phyloP scores from a whole-genome alignment of 1,284 basidiomycete genomes.

The Veloboletus limbatus region DNA sequence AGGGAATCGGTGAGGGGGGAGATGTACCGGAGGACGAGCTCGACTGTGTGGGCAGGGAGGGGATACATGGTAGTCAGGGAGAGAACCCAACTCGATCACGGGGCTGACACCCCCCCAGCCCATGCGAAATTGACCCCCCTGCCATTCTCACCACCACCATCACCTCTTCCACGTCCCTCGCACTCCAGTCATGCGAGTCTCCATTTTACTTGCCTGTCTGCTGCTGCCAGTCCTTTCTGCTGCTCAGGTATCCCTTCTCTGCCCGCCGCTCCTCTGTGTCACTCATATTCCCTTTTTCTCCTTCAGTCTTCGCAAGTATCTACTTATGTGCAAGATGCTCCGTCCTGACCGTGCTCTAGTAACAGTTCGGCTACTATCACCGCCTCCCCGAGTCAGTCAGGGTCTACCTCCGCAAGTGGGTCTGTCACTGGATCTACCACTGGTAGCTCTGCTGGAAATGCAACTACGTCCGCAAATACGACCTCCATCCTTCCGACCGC shows the following conservation, averaged over 20 bases:
- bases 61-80: conserved; percentile 11
- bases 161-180: neutral
- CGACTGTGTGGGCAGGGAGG: conserved; percentile 31
- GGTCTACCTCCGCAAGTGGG: conserved; percentile 26
- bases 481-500: conserved; percentile 53
- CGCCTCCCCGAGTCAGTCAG: conserved; percentile 40
- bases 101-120: conserved; percentile 12
- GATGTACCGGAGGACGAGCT: conserved; percentile 57
- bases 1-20: conserved; percentile 49
- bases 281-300: conserved; percentile 6
- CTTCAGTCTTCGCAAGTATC: conserved; percentile 30
- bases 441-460: conserved; percentile 19
- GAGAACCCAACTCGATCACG: neutral
- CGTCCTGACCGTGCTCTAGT: conserved; percentile 37
- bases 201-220: conserved; percentile 19
- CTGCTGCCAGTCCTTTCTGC: conserved; percentile 24
- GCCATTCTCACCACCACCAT: neutral
- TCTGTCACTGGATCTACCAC: conserved; percentile 17
- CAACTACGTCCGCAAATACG: conserved; percentile 32
- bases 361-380: conserved; percentile 42
- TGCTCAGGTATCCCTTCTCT: conserved; percentile 26
- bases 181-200: conserved; percentile 22
- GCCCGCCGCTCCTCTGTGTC: neutral
- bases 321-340: conserved; percentile 30
- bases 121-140: conserved; percentile 10